Conservation (phyloP, 1,139 yeast species). For the Geotrichum klebahnii region DNA sequence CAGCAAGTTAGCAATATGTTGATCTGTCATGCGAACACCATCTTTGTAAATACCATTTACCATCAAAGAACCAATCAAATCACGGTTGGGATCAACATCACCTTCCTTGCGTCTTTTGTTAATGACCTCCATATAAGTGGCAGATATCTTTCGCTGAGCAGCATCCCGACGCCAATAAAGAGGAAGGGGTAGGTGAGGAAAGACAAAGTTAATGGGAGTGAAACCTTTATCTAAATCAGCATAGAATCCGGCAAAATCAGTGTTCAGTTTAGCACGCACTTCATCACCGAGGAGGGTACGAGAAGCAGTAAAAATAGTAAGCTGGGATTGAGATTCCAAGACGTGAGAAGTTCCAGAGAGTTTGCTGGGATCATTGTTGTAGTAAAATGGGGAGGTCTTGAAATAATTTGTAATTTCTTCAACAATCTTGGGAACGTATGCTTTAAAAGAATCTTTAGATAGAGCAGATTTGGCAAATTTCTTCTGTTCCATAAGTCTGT, state of each 20-base stretch:
- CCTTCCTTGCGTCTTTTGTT: slow-evolving; percentile 59
- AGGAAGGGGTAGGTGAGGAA: slow-evolving; percentile 90
- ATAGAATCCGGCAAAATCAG: slow-evolving; percentile 78
- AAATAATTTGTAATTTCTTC: slow-evolving; percentile 72
- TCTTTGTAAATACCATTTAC: slow-evolving; percentile 80
- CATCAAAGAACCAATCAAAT: slow-evolving; percentile 85
- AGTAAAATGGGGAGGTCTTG: slow-evolving; percentile 45
- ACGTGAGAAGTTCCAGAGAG: slow-evolving; percentile 60
- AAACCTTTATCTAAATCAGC: slow-evolving; percentile 94
- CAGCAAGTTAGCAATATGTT: slow-evolving; percentile 86
- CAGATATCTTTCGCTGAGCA: slow-evolving; percentile 78
- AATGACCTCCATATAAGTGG: slow-evolving; percentile 76
- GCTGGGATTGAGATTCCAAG: slow-evolving; percentile 84
- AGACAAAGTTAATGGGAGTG: slow-evolving; percentile 91
- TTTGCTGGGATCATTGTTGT: slow-evolving; percentile 36
- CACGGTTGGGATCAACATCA: slow-evolving; percentile 78
- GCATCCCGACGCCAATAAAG: slow-evolving; percentile 76
- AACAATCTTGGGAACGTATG: slow-evolving; percentile 82
- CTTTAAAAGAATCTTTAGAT: slow-evolving; percentile 76
- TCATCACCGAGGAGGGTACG: slow-evolving; percentile 88
- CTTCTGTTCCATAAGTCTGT: slow-evolving; percentile 94
- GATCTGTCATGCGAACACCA: slow-evolving; percentile 90
- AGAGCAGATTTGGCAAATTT: slow-evolving; percentile 90
- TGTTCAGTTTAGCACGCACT: slow-evolving; percentile 76
- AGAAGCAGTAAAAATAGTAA: slow-evolving; percentile 94